Evolutionary conservation across 805 yeast species (phyloP).

Genomic region (Zygosaccharomyces bailii): DNA sequence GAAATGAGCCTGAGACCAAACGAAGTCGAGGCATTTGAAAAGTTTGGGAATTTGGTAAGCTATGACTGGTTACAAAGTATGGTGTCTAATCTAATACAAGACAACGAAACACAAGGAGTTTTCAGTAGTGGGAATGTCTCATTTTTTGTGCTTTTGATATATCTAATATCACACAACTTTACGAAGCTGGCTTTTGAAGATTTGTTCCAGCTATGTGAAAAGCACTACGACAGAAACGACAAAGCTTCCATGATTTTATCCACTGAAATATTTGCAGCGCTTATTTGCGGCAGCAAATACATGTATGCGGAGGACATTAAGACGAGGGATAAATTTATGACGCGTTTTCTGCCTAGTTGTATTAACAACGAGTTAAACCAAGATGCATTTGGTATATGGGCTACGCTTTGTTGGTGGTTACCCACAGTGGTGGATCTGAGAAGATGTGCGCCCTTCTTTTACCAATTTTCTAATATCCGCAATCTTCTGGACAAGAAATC

Average conservation of each 20-base stretch:
- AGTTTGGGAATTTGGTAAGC: constrained; percentile 45
- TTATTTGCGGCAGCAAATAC: constrained; percentile 48
- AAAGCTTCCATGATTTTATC: constrained; percentile 71
- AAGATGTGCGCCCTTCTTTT: constrained; percentile 53
- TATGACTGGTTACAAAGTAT: constrained; percentile 58
- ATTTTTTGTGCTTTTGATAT: constrained; percentile 49
- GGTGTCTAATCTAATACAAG: constrained; percentile 52
- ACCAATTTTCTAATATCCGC: constrained; percentile 45
- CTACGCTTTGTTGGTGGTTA: constrained; percentile 68
- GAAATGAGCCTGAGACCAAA: constrained; percentile 36
- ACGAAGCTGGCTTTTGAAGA: constrained; percentile 46
- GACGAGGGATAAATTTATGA: constrained; percentile 46
- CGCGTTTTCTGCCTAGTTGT: constrained; percentile 43
- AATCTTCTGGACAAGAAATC: constrained; percentile 43
- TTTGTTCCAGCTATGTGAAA: constrained; percentile 47
- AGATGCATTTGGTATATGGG: constrained; percentile 73
- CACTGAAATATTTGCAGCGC: constrained; percentile 67
- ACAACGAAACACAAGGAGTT: constrained; percentile 64
- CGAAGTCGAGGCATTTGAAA: constrained; percentile 43
- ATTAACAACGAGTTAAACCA: constrained; percentile 64
- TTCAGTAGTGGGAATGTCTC: constrained; percentile 66
- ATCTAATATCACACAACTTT: constrained; percentile 45
- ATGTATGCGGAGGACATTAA: constrained; percentile 37
- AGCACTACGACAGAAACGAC: constrained; percentile 59
- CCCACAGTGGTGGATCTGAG: constrained; percentile 65